Evolutionary conservation across 2,329 filamentous ascomycete genomes (phyloP).

Genomic region (Pseudocercospora crystallina): DNA sequence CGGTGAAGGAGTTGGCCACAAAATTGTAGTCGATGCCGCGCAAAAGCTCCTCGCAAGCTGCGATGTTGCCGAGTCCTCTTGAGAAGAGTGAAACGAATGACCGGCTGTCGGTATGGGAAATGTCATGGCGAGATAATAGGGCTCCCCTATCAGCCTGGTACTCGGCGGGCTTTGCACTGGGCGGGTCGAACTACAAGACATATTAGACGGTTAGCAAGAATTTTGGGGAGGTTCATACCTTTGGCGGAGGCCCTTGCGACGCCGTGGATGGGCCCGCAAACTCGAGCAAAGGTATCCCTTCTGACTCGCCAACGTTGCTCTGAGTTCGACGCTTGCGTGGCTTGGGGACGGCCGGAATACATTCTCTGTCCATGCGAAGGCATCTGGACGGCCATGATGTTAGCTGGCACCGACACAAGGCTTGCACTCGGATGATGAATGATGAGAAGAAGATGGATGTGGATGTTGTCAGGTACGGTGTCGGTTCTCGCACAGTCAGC

Average conservation of each 20-base stretch:
- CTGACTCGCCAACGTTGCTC: slow-evolving; percentile 21
- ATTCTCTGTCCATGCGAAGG: slow-evolving; percentile 29
- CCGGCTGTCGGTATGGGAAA: slow-evolving; percentile 24
- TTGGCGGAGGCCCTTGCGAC: slow-evolving; percentile 10
- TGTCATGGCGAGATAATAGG: slow-evolving; percentile 20
- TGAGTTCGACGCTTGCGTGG: slow-evolving; percentile 27
- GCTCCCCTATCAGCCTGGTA: slow-evolving; percentile 9
- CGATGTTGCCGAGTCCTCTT: slow-evolving; percentile 21
- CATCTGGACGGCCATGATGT: slow-evolving; percentile 22
- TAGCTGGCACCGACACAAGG: slow-evolving; percentile 10
- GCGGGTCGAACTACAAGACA: slow-evolving; percentile 8
- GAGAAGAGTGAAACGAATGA: slow-evolving; percentile 26
- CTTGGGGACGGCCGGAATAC: slow-evolving; percentile 28
- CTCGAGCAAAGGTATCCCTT: slow-evolving; percentile 22
- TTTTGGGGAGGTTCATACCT: not conserved
- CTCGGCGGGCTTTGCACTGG: slow-evolving; percentile 8
- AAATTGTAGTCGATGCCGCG: slow-evolving; percentile 28
- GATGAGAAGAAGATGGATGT: not conserved
- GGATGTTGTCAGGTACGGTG: not conserved
- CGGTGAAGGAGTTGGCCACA: slow-evolving; percentile 24
- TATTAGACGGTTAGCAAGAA: no score
- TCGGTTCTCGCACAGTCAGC: not conserved
- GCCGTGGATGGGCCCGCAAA: slow-evolving; percentile 18
- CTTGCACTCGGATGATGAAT: not conserved
- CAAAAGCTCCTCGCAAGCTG: slow-evolving; percentile 22